Base-by-base conservation (phyloP, 1,284 basidiomycete genomes). In the Anthracocystis walkeri region DNA sequence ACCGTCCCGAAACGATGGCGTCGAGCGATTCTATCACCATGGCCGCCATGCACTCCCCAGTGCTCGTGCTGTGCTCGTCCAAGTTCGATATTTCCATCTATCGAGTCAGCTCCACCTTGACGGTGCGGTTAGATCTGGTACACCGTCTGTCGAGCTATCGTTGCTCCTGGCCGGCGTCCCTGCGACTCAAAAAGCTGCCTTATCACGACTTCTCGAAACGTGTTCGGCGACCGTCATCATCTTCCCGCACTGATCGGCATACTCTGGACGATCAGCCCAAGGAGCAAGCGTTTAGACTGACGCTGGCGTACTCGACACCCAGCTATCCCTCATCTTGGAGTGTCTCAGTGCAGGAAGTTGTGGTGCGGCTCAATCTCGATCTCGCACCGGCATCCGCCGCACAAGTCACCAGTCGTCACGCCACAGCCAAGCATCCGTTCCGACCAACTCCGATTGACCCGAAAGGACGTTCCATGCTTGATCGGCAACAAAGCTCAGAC, bases 241-340 rank as follows among this genome's bases (percentile, higher is more conserved):
- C 41, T 1, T 25, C 20, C 4, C 41, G 49, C 1, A 2, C 41
- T 5, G 46, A 52, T 7, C 53, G 29, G n/a, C 40, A 10, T 0
- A 14, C 1, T 0, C 10, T n/a, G 10, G 41, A 25, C 14, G 42
- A 58, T 38, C 10, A 7, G 7, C n/a, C n/a, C 18, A 20, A 58
- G 0, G 57, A 62, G 31, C 33, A 52, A 18, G 67, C 65, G 18
- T 84, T 80, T 55, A 64, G 67, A 14, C 65, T 82, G 21, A 70
- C 78, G 2, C 35, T 85, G 33, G 79, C 77, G 6, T 85, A 84
- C 61, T 77, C 81, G 33, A 79, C 79, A 23, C 82, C 83, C 2
- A 64, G 78, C 35, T 84, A 80, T 31, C 80, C 81, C 0, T 55
- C 63, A 2, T 75, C 66, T 10, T 85, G 82, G 80, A 82, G 77